Percentiles rank a stretch among this genome's conserved stretches.
Evolutionary conservation across 1,139 yeast genomes (phyloP).

Genomic region (Sugiyamaella neomexicana): DNA sequence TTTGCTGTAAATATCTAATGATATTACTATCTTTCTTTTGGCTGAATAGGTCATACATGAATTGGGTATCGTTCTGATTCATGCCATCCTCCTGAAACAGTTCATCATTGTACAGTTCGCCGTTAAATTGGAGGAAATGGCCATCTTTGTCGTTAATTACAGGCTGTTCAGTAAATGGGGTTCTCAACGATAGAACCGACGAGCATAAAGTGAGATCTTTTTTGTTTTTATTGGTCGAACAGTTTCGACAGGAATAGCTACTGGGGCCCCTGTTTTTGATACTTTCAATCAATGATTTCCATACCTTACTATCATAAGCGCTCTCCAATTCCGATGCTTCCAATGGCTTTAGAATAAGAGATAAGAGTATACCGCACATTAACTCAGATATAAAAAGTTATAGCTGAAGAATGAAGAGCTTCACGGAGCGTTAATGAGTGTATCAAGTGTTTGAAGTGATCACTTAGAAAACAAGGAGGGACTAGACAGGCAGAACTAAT

Average conservation of each 20-base stretch:
- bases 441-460: not conserved
- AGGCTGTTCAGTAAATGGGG: slow-evolving; percentile 79
- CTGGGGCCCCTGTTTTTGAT: slow-evolving; percentile 34
- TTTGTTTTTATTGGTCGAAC: not conserved
- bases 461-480: too few species aligned
- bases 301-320: slow-evolving; percentile 11
- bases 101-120: slow-evolving; percentile 72
- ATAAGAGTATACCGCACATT: slow-evolving; percentile 37
- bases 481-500: too few species aligned
- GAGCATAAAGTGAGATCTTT: slow-evolving; percentile 43
- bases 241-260: not conserved
- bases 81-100: slow-evolving; percentile 35
- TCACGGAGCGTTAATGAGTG: not conserved
- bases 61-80: slow-evolving; percentile 52
- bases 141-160: slow-evolving; percentile 33
- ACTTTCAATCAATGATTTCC: slow-evolving; percentile 20
- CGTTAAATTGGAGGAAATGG: slow-evolving; percentile 71
- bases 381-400: not conserved
- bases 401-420: not conserved
- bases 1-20: slow-evolving; percentile 38
- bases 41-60: slow-evolving; percentile 40
- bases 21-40: slow-evolving; percentile 28
- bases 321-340: not conserved
- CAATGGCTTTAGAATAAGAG: not conserved
- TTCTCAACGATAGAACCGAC: slow-evolving; percentile 75